These are phyloP conservation scores for Trichoderma brevicompactum DNA, from an alignment of 2,329 filamentous ascomycete species.

Conservation along the genomic window DNA sequence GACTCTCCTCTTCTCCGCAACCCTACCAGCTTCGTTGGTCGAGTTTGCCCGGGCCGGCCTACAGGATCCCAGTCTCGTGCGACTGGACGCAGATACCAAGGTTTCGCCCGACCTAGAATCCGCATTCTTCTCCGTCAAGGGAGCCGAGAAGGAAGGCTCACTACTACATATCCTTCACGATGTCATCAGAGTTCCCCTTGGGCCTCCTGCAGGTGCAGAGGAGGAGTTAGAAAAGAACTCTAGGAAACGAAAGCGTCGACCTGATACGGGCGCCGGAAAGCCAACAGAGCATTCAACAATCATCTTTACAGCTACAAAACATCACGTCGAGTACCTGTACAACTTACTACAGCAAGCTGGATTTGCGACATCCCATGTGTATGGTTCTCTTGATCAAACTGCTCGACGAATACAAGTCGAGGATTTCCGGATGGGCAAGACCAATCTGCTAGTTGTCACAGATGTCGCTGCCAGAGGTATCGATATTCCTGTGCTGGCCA, in stretches of 20 bases:
- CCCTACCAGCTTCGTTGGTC: conserved; percentile 88
- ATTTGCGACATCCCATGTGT: conserved; percentile 91
- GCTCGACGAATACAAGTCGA: conserved; percentile 91
- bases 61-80: conserved; percentile 87
- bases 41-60: conserved; percentile 94
- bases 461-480: conserved; percentile 97
- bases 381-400: conserved; percentile 91
- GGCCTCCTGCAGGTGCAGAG: conserved; percentile 57
- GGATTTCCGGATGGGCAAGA: conserved; percentile 80
- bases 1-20: conserved; percentile 93
- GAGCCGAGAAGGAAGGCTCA: conserved; percentile 90
- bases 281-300: conserved; percentile 93
- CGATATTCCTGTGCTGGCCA: conserved; percentile 93
- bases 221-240: conserved; percentile 51
- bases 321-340: conserved; percentile 93
- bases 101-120: conserved; percentile 95
- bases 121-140: conserved; percentile 92
- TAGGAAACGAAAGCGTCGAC: conserved; percentile 74
- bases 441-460: conserved; percentile 92
- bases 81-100: conserved; percentile 92
- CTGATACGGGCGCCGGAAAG: conserved; percentile 60
- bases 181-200: conserved; percentile 87
- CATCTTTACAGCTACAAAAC: conserved; percentile 91
- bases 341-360: conserved; percentile 78
- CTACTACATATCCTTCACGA: conserved; percentile 87